Base-by-base conservation (phyloP, 768 basidiomycete genomes). In the Mycena maculata region DNA sequence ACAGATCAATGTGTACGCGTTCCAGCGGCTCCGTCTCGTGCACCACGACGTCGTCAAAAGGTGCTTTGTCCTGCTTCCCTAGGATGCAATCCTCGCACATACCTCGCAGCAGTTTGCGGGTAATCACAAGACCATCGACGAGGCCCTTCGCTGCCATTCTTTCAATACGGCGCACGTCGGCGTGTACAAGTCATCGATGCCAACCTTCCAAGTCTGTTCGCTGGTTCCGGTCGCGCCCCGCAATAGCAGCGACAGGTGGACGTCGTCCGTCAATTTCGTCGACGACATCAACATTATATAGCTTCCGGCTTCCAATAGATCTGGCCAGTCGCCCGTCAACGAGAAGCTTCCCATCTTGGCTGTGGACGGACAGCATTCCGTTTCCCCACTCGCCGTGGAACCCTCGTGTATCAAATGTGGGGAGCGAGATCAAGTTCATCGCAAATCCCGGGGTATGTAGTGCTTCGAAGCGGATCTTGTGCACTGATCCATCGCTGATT, bases 121-220 rank as follows among this genome's bases (percentile, higher is more conserved):
- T 63, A 7, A 76, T 62, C 0, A 59, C 45, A 0, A 80, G 45
- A 0, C 76, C 75, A 13, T 73, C 64, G 2, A 77, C 75, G 1
- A 75, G 39, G 0, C 53, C 48, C 48, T 71, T 69, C 3, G 8
- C 56, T 15, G 58, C 45, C 67, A 75, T 63, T 1, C 53, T 30
- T 0, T 42, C 23, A 8, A 80, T 68, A 0, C 42, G 23, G 4
- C 57, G 54, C 1, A 64, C 54, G 0, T 63, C 62, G 0, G 67
- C 54, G 53, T 80, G 76, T 1, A 69, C 72, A 28, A 80, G 66
- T 3, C 73, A 49, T 4, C 66, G 57, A 59, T 79, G 79, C 75
- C 75, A 77, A 0, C 48, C 63, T 1, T 68, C 73, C n/a, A 77
- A 31, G 27, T 70, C 65, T 0, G 59, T 65, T 2, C 73, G 72